A percentile compares a stretch with the other conserved stretches of the same genome.
Evolutionary conservation across 2,329 filamentous ascomycete genomes (phyloP).

Genomic region (Penicillium sp.): DNA sequence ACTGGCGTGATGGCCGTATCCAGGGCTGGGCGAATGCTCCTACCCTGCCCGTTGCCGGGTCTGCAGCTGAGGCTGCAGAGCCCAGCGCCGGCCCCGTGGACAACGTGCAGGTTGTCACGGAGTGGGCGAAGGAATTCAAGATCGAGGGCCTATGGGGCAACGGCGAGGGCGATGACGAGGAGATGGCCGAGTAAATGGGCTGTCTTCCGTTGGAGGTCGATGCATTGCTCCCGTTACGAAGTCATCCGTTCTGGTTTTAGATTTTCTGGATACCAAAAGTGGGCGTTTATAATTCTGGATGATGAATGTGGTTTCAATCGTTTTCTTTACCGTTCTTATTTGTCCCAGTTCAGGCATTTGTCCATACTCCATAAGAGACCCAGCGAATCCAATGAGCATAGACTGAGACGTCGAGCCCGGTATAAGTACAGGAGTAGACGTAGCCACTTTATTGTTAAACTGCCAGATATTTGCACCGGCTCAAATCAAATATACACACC

Average conservation of each 20-base stretch:
- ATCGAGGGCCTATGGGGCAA: conserved; percentile 90
- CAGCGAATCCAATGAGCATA: conserved; percentile 13
- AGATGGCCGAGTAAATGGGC: conserved; percentile 42
- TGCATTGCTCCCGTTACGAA: conserved; percentile 23
- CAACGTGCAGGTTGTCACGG: conserved; percentile 80
- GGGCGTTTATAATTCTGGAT: conserved; percentile 27
- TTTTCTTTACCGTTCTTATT: conserved; percentile 19
- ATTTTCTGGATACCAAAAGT: conserved; percentile 39
- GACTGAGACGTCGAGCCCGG: neutral
- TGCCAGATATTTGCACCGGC: no score
- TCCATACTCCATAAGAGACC: conserved; percentile 3
- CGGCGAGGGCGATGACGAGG: conserved; percentile 46
- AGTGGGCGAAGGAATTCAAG: conserved; percentile 95
- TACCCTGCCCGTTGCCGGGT: conserved; percentile 59
- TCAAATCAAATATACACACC: no score
- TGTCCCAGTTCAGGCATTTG: conserved; percentile 1
- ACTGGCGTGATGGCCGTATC: conserved; percentile 94
- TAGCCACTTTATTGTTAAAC: no score
- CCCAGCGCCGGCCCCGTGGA: conserved; percentile 57
- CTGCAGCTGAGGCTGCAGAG: conserved; percentile 36
- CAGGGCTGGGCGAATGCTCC: conserved; percentile 88
- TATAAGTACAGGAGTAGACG: neutral
- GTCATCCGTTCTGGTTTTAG: conserved; percentile 26
- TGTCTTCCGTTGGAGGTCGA: conserved; percentile 9
- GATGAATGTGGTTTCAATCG: conserved; percentile 13